phyloP scores from a whole-genome alignment of 176 grass and related monocot genomes.

The Panicum miliaceum region DNA sequence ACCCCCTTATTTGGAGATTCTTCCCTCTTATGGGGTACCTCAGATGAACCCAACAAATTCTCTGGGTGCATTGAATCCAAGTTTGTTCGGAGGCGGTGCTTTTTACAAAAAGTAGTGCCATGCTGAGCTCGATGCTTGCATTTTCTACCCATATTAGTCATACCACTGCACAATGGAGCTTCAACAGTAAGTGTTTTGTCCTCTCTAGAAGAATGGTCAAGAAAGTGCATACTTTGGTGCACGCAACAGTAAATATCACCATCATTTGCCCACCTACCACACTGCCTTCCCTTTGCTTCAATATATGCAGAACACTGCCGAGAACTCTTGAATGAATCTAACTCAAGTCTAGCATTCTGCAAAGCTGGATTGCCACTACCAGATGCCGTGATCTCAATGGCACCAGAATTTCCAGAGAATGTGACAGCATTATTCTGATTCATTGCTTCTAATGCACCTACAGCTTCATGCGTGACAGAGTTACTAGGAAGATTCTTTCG shows the following conservation, averaged over 20 bases:
- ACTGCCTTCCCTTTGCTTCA: constrained; percentile 87
- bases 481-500: constrained; percentile 15
- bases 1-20: constrained; percentile 39
- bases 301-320: constrained; percentile 87
- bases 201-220: constrained; percentile 55
- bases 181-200: constrained; percentile 58
- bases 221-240: constrained; percentile 79
- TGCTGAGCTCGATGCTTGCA: constrained; percentile 93
- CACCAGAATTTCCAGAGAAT: constrained; percentile 37
- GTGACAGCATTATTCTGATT: constrained; percentile 37
- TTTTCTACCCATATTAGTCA: constrained; percentile 87
- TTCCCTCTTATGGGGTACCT: constrained; percentile 39
- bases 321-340: constrained; percentile 65
- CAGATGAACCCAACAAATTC: constrained; percentile 50
- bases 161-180: constrained; percentile 68
- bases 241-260: constrained; percentile 91
- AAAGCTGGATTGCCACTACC: constrained; percentile 37
- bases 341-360: constrained; percentile 47
- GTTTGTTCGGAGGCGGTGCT: constrained; percentile 66
- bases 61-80: constrained; percentile 50
- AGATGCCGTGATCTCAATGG: constrained; percentile 41
- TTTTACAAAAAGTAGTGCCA: constrained; percentile 93
- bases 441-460: constrained; percentile 28
- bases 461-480: constrained; percentile 3
- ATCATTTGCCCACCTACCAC: constrained; percentile 99